phyloP scores from a whole-genome alignment of 768 basidiomycete species.

The Infundibulicybe gibba region DNA sequence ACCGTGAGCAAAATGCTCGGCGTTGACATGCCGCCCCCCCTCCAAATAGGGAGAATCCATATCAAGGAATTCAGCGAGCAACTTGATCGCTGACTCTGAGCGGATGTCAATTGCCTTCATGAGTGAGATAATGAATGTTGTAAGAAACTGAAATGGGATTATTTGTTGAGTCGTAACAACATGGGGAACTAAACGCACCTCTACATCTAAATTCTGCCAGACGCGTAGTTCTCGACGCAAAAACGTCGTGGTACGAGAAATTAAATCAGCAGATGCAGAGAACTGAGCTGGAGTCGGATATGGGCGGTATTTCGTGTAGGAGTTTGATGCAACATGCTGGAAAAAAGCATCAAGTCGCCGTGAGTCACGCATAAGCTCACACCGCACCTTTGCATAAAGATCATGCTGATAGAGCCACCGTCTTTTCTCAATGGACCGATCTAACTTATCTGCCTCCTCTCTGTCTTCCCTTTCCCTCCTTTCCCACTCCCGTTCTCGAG shows the following conservation, averaged over 20 bases:
- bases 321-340: conserved; percentile 90
- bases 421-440: conserved; percentile 68
- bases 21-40: conserved; percentile 59
- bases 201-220: conserved; percentile 88
- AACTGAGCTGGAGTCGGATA: conserved; percentile 88
- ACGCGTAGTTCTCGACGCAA: conserved; percentile 82
- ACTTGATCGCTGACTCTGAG: conserved; percentile 79
- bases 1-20: conserved; percentile 96
- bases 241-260: conserved; percentile 76
- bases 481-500: conserved; percentile 54
- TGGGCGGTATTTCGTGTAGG: conserved; percentile 83
- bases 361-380: neutral
- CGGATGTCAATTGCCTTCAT: conserved; percentile 94
- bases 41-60: conserved; percentile 57
- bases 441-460: conserved; percentile 67
- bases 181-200: conserved; percentile 45
- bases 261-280: conserved; percentile 66
- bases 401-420: conserved; percentile 78
- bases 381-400: conserved; percentile 80
- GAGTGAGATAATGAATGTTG: conserved; percentile 82
- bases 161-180: conserved; percentile 11
- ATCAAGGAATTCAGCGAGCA: conserved; percentile 87
- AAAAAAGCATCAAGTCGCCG: conserved; percentile 1
- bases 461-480: conserved; percentile 43
- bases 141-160: conserved; percentile 65